Evolutionary conservation across 371 early-diverging fungal species (phyloP).

Genomic region (Mucor ambiguus): DNA sequence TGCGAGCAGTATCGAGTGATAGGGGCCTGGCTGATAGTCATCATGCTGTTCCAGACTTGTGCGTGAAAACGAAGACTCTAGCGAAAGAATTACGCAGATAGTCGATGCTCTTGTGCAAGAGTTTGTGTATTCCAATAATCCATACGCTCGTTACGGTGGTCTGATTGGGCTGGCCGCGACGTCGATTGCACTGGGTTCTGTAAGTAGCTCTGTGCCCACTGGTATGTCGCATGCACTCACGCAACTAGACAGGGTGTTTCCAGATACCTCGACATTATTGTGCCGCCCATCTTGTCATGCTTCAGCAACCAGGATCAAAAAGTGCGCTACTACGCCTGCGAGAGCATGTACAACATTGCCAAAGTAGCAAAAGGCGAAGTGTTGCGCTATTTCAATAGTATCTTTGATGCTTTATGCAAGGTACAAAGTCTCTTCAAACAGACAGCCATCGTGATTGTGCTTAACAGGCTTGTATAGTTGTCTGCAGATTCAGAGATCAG

Average conservation of each 20-base stretch:
- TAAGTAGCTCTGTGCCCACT: slow-evolving; percentile 21
- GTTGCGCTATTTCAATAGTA: slow-evolving; percentile 87
- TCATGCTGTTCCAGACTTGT: slow-evolving; percentile 56
- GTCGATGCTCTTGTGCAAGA: slow-evolving; percentile 77
- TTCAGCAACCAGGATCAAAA: slow-evolving; percentile 85
- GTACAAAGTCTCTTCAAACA: slow-evolving; percentile 43
- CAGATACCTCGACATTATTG: slow-evolving; percentile 70
- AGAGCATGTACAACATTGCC: slow-evolving; percentile 94
- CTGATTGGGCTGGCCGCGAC: slow-evolving; percentile 89
- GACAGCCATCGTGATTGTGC: not conserved
- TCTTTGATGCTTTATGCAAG: slow-evolving; percentile 91
- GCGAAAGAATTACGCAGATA: slow-evolving; percentile 60
- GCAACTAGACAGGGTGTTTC: slow-evolving; percentile 56
- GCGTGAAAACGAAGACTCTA: slow-evolving; percentile 65
- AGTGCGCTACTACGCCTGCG: slow-evolving; percentile 94
- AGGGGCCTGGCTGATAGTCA: not conserved
- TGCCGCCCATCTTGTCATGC: slow-evolving; percentile 91
- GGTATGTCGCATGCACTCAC: not conserved
- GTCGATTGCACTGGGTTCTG: slow-evolving; percentile 83
- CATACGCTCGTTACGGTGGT: slow-evolving; percentile 90
- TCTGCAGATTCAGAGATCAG: slow-evolving; percentile 83
- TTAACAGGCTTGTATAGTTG: slow-evolving; percentile 42
- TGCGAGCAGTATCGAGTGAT: not conserved
- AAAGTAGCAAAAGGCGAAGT: slow-evolving; percentile 89
- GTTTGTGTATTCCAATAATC: slow-evolving; percentile 77